Percentiles rank a stretch among this genome's conserved stretches.
Conservation (phyloP, 495 filamentous ascomycete species). For the Podospora pseudocomata region DNA sequence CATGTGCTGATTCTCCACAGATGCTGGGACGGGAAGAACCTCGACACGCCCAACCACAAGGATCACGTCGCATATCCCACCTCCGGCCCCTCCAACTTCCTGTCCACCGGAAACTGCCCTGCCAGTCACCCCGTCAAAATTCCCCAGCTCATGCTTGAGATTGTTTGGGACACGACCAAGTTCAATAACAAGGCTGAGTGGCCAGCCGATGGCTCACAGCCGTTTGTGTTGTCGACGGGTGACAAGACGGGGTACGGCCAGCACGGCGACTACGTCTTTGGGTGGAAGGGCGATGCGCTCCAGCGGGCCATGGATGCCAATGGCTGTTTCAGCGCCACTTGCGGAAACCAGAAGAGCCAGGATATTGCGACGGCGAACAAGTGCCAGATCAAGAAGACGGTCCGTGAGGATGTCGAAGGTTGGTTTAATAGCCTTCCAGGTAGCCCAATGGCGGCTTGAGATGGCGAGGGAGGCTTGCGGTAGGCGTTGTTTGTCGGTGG, state of each 20-base stretch:
- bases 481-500: too few species aligned
- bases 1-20: conserved; percentile 11
- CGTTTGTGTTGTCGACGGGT: conserved; percentile 42
- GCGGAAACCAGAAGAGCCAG: conserved; percentile 36
- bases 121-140: conserved; percentile 42
- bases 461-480: background rate
- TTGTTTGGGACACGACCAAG: conserved; percentile 37
- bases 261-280: conserved; percentile 48
- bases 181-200: conserved; percentile 40
- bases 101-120: conserved; percentile 39
- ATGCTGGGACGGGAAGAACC: conserved; percentile 39
- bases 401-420: conserved; percentile 39
- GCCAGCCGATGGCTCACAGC: conserved; percentile 40
- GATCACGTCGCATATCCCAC: conserved; percentile 41
- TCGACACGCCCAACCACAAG: conserved; percentile 40
- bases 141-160: conserved; percentile 44
- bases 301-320: conserved; percentile 43
- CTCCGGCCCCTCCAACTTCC: conserved; percentile 33
- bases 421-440: conserved; percentile 22
- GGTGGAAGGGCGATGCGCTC: conserved; percentile 41
- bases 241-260: conserved; percentile 42
- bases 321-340: conserved; percentile 39
- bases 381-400: conserved; percentile 37
- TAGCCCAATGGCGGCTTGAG: background rate
- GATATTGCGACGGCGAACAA: conserved; percentile 34